Percentiles rank a stretch among this genome's conserved stretches.
Conservation (phyloP, 2,329 filamentous ascomycete genomes). For the Plectosphaerella cucumerina region DNA sequence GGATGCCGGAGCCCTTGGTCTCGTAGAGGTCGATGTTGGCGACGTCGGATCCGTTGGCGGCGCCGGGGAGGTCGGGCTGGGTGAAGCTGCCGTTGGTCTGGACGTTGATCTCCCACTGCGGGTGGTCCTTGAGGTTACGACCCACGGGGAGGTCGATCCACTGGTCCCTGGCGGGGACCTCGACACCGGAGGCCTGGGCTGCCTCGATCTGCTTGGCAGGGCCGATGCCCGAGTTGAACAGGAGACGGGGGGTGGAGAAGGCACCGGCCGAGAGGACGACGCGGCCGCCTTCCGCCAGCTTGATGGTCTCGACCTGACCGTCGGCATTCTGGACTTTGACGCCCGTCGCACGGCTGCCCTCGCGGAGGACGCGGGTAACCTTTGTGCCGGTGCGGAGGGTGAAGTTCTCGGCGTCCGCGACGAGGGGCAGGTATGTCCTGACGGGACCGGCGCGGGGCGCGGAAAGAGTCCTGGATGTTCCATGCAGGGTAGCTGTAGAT, state of each 20-base stretch:
- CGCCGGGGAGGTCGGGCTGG: conserved; percentile 8
- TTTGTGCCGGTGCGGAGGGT: conserved; percentile 12
- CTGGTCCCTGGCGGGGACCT: conserved; percentile 15
- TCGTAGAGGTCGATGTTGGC: conserved; percentile 25
- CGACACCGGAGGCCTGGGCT: conserved; percentile 41
- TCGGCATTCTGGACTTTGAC: conserved; percentile 18
- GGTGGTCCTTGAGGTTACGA: conserved; percentile 29
- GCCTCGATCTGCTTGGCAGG: conserved; percentile 38
- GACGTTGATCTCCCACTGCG: conserved; percentile 21
- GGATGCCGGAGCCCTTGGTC: conserved; percentile 29
- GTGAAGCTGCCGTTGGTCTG: conserved; percentile 18
- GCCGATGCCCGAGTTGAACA: conserved; percentile 55
- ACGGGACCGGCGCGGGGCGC: conserved; percentile 14
- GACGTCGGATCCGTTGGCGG: conserved; percentile 16
- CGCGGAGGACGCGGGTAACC: conserved; percentile 13
- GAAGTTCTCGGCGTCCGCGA: conserved; percentile 32
- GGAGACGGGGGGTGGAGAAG: conserved; percentile 52
- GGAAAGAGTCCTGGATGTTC: conserved; percentile 12
- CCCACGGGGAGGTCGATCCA: conserved; percentile 37
- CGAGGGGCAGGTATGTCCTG: conserved; percentile 33
- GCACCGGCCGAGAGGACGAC: conserved; percentile 36
- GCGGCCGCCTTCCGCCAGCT: conserved; percentile 11
- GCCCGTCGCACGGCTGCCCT: conserved; percentile 26
- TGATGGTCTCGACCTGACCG: conserved; percentile 11
- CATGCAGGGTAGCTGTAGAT: conserved; percentile 14